Evolutionary conservation across 2,329 filamentous ascomycete genomes (phyloP), one percentile per base, ranked within the genome.

Genomic region (Aspergillus calidoustus): DNA sequence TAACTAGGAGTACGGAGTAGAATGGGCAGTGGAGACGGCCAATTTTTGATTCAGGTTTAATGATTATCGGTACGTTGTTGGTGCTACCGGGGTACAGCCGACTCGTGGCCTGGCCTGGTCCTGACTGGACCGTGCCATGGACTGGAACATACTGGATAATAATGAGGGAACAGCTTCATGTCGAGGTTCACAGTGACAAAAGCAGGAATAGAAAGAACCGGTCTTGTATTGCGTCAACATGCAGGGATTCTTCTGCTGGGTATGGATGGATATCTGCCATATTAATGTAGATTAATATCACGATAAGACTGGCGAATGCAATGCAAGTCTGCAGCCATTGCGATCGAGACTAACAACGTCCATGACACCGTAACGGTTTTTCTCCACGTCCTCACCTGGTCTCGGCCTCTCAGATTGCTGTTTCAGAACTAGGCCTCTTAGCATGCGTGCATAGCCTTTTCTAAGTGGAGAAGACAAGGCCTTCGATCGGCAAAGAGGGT

Each of bases 321-420:
- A 41, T 41, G 34, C 34, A 41, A 3, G 11, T 28, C 11, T 17
- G 34, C 11, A 2, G 11, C 34, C 34, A 13, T 41, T 41, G 9
- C n/a, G n/a, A 47, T 47, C 23, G 44, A 47, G n/a, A 47, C n/a
- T 47, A 9, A n/a, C n/a, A 9, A 25, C n/a, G 17, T 6, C n/a
- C 22, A 19, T 53, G 50, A 43, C 31, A 53, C 30, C 31, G 22
- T 53, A 43, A 53, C 50, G 50, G 50, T 31, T 53, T 41, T 53
- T 22, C 31, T 34, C 48, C 19, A 22, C 48, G 7, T 41, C 34
- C 5, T 41, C 11, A 15, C 9, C 11, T 41, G 4, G 34, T 15
- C 11, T 13, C 34, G 15, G 9, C 34, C 34, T 41, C 34, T 41
- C 34, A 41, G 13, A 13, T 41, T 5, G 4, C 2, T 2, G 11